A percentile compares a stretch with the other conserved stretches of the same genome.
Evolutionary conservation across 2,329 filamentous ascomycete genomes (phyloP).

Genomic region (Monosporascus sp.): DNA sequence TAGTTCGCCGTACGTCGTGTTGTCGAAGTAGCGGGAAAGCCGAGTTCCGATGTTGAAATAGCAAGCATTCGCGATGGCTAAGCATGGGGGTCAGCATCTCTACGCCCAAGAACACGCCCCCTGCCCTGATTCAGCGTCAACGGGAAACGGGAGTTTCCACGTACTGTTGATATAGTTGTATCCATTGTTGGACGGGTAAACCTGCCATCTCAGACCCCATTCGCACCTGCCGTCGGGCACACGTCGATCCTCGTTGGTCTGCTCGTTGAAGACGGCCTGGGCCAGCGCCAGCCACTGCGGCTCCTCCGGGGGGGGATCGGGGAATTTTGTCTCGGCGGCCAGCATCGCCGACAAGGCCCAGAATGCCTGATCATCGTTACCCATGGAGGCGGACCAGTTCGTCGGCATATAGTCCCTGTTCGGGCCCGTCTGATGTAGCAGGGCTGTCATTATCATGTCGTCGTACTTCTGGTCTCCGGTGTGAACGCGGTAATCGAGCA

Average conservation of each 20-base stretch:
- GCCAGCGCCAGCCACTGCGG: slow-evolving; percentile 61
- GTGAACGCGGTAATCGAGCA: slow-evolving; percentile 65
- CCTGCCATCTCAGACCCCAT: slow-evolving; percentile 73
- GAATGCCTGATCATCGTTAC: slow-evolving; percentile 68
- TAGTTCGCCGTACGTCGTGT: slow-evolving; percentile 58
- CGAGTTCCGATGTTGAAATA: slow-evolving; percentile 64
- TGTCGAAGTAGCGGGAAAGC: slow-evolving; percentile 64
- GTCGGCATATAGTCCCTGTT: slow-evolving; percentile 52
- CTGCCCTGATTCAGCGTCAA: too few species aligned
- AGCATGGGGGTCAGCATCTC: background rate
- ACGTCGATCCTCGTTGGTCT: slow-evolving; percentile 57
- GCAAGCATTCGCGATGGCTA: slow-evolving; percentile 55
- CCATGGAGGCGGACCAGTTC: slow-evolving; percentile 53
- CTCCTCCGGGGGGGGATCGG: slow-evolving; percentile 47
- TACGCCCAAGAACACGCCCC: too few species aligned
- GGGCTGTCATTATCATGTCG: slow-evolving; percentile 46
- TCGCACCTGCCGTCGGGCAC: slow-evolving; percentile 47
- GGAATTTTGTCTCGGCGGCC: slow-evolving; percentile 60
- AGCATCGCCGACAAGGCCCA: slow-evolving; percentile 65
- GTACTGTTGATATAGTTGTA: slow-evolving; percentile 69
- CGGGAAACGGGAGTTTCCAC: slow-evolving; percentile 9
- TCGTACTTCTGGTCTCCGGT: slow-evolving; percentile 63
- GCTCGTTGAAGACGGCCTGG: slow-evolving; percentile 63
- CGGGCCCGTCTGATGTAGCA: slow-evolving; percentile 55
- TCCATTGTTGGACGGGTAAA: slow-evolving; percentile 66